Conservation (phyloP, 495 filamentous ascomycete genomes). For the Penicillium parvum region DNA sequence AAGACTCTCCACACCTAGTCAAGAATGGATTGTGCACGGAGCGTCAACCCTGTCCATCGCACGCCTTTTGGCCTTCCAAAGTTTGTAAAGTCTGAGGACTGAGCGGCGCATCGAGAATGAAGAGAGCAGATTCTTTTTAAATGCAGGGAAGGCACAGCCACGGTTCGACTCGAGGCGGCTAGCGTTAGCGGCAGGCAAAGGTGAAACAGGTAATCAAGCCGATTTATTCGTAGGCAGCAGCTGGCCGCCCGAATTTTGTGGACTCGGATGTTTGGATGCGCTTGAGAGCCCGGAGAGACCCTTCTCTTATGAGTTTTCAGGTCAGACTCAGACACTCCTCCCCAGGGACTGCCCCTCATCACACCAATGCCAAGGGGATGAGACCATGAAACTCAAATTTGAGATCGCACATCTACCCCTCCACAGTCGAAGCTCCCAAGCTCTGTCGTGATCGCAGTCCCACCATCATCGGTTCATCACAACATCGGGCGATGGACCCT, state of each 20-base stretch:
- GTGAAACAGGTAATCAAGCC: slow-evolving; percentile 15
- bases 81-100: background rate
- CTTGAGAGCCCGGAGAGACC: too few species aligned
- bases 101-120: background rate
- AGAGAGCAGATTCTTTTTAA: too few species aligned
- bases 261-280: background rate
- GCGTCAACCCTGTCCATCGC: slow-evolving; percentile 5
- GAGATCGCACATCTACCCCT: background rate
- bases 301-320: background rate
- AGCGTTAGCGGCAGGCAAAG: slow-evolving; percentile 5
- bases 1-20: slow-evolving; percentile 3
- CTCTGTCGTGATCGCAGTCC: background rate
- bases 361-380: slow-evolving; percentile 7
- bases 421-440: background rate
- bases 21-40: background rate
- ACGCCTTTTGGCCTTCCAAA: background rate
- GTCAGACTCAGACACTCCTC: background rate
- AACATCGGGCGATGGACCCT: slow-evolving; percentile 3
- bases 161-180: too few species aligned
- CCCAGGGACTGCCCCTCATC: slow-evolving; percentile 1
- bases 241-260: too few species aligned
- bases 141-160: too few species aligned
- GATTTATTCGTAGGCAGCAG: background rate
- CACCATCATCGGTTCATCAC: background rate
- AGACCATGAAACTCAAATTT: slow-evolving; percentile 2